Evolutionary conservation across 2,329 filamentous ascomycete species (phyloP).

Genomic region (Colletotrichum cereale): DNA sequence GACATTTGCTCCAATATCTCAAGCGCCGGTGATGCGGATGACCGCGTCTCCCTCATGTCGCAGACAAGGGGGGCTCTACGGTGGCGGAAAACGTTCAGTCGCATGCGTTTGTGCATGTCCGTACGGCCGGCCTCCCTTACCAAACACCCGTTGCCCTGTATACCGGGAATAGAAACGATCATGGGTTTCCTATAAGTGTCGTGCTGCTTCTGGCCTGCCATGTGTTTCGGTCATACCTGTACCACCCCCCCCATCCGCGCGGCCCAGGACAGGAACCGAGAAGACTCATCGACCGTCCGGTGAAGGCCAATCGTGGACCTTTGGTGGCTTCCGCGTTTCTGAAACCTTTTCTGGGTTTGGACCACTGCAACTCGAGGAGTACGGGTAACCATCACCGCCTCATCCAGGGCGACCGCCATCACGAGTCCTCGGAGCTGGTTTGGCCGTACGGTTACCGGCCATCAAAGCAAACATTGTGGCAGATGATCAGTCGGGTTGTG

Average conservation of each 20-base stretch:
- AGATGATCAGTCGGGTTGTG: neutral
- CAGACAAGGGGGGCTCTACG: neutral
- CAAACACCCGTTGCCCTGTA: slow-evolving; percentile 16
- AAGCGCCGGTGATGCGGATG: neutral
- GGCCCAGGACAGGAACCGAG: slow-evolving; percentile 3
- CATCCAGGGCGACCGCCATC: neutral
- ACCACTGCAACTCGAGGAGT: neutral
- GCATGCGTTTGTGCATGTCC: neutral
- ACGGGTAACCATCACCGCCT: neutral
- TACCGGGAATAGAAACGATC: slow-evolving; percentile 21
- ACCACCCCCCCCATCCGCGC: slow-evolving; percentile 26
- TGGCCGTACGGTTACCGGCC: neutral
- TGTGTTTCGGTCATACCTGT: slow-evolving; percentile 9
- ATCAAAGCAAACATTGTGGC: neutral
- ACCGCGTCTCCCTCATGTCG: slow-evolving; percentile 18
- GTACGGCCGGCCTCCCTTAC: neutral
- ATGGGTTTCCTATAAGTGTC: slow-evolving; percentile 18
- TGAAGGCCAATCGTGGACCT: neutral
- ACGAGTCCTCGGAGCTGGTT: neutral
- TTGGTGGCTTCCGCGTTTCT: too few relatives aligned
- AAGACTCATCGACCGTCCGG: neutral
- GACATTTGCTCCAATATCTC: neutral
- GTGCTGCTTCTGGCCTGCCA: slow-evolving; percentile 13
- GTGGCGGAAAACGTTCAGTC: neutral
- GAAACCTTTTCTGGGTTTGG: neutral